Evolutionary conservation across 768 basidiomycete species (phyloP), one percentile per base, ranked within the genome.

Genomic region (Calvatia gigantea): DNA sequence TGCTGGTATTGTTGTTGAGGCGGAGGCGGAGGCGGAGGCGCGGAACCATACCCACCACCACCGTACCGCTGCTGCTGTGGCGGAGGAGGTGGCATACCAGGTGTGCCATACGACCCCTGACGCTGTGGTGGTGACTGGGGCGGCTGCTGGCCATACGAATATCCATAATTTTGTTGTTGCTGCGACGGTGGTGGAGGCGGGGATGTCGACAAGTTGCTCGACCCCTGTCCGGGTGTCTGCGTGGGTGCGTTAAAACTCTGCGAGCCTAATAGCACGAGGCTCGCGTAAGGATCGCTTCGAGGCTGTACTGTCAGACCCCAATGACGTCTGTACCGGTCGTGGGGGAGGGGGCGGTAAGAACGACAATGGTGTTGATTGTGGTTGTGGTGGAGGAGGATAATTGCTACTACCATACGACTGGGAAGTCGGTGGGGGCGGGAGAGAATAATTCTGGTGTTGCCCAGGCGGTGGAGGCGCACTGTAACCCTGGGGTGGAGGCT

Each of bases 251-350:
- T 21, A 35, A 56, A 45, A 11, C 15, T 33, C 4, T 57, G 28
- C 0, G 64, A 50, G 19, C 62, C 68, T 37, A 77, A 74, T 60
- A 74, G 61, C 0, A 66, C 67, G 2, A 77, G 61, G 48, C 65
- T 69, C 4, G 74, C 71, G 35, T 75, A 77, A 1, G 74, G 75
- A 60, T 75, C 76, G 35, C 27, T 58, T 7, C 65, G 55, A 65
- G 2, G 66, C 60, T 11, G 64, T 44, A 6, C 9, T 3, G 15
- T 12, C 17, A 9, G 67, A 50, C 19, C 65, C 57, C 44, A 57
- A 60, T 1, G 61, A 58, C 7, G 62, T 58, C 35, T 65, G 52
- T 15, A 52, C 47, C 15, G 45, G 53, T 2, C 39, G 69, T 65
- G 56, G 70, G 65, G 61, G 70, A 17, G 32, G 57, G n/a, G 61